Conservation (phyloP, 1,284 basidiomycete genomes). For the Cystobasidium slooffiae region DNA sequence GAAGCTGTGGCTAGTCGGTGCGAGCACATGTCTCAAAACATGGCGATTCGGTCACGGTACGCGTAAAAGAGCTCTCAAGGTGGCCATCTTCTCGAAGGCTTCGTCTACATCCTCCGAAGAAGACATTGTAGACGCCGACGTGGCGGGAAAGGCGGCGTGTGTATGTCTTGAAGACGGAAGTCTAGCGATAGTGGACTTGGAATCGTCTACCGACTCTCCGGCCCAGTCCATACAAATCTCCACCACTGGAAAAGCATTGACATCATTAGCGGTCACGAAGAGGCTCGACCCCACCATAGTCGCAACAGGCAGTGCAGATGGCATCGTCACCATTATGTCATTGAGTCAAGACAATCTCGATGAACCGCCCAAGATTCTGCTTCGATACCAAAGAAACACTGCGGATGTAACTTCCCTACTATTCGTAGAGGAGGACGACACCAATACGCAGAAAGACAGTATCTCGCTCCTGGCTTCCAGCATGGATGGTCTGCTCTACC, state of each 20-base stretch:
- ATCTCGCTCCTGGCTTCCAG: constrained; percentile 43
- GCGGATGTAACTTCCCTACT: constrained; percentile 37
- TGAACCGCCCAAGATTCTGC: neutral
- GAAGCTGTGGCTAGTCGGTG: constrained; percentile 47
- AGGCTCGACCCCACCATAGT: neutral
- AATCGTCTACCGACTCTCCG: neutral
- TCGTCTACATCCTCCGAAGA: neutral
- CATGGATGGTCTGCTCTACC: constrained; percentile 49
- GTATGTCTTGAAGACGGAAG: constrained; percentile 25
- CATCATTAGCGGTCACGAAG: constrained; percentile 1
- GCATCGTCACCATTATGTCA: neutral
- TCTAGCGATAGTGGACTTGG: constrained; percentile 23
- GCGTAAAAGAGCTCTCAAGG: constrained; percentile 12
- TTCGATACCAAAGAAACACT: neutral
- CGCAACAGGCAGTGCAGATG: constrained; percentile 26
- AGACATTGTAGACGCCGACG: neutral
- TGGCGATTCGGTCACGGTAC: constrained; percentile 37
- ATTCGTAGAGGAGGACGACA: neutral
- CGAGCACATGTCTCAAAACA: constrained; percentile 1
- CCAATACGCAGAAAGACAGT: neutral
- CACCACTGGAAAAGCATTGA: constrained; percentile 1
- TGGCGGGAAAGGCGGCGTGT: neutral
- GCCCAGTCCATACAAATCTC: constrained; percentile 2
- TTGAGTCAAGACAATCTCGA: neutral
- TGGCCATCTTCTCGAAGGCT: constrained; percentile 1